Evolutionary conservation across 176 grass and related monocot genomes (phyloP).

Genomic region (Cenchrus purpureus): DNA sequence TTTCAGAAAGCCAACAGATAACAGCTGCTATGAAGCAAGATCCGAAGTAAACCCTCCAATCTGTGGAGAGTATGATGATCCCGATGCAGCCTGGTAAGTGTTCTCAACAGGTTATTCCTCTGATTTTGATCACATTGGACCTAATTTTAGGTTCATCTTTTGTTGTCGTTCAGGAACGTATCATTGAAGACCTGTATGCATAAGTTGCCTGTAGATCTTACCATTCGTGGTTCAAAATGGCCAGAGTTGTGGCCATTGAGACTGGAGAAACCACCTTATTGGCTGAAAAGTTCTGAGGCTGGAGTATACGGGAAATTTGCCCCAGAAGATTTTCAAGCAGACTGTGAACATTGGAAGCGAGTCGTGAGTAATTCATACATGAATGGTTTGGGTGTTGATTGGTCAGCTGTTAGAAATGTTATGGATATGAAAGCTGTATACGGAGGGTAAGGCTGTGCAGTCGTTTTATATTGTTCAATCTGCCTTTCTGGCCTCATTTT

Average conservation of each 20-base stretch:
- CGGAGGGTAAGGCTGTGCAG: constrained; percentile 66
- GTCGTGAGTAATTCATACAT: constrained; percentile 68
- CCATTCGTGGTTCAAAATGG: constrained; percentile 66
- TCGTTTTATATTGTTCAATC: not conserved
- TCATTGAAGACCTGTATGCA: constrained; percentile 61
- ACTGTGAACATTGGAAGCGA: constrained; percentile 83
- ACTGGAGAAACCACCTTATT: constrained; percentile 71
- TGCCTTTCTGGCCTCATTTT: not conserved
- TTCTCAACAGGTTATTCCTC: constrained; percentile 25
- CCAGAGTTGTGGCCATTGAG: constrained; percentile 77
- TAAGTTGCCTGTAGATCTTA: constrained; percentile 56
- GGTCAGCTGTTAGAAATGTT: constrained; percentile 77
- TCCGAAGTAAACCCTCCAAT: constrained; percentile 60
- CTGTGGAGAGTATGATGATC: constrained; percentile 69
- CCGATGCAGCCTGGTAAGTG: constrained; percentile 76
- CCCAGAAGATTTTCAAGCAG: constrained; percentile 67
- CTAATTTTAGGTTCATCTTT: constrained; percentile 25
- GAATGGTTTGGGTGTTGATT: constrained; percentile 68
- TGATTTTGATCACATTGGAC: not conserved
- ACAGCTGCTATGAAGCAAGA: constrained; percentile 65
- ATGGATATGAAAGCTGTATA: constrained; percentile 95
- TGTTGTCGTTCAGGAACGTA: constrained; percentile 61
- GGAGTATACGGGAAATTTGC: constrained; percentile 85
- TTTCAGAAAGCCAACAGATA: constrained; percentile 75
- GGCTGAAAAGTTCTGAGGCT: constrained; percentile 66